A percentile compares a stretch with the other conserved stretches of the same genome.
Evolutionary conservation across 345 rosid species (phyloP).

Genomic region (Salix purpurea): DNA sequence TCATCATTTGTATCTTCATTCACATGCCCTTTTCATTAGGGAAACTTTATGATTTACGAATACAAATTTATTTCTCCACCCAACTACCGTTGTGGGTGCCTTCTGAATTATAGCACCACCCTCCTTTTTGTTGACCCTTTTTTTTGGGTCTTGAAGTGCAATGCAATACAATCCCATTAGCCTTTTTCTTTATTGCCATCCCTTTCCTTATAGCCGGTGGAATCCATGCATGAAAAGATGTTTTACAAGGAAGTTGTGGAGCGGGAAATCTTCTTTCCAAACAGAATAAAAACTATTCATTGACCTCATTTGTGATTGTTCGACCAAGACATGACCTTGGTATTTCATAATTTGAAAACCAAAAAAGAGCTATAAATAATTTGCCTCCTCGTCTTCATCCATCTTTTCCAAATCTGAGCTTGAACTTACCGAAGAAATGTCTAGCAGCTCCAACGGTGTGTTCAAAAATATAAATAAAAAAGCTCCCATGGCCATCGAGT

Average conservation of each 20-base stretch:
- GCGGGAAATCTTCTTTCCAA: background rate
- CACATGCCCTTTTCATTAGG: background rate
- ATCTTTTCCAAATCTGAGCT: background rate
- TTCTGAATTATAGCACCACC: background rate
- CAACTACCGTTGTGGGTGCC: background rate
- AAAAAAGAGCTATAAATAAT: background rate
- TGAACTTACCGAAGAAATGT: background rate
- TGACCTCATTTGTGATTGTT: background rate
- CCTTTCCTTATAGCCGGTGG: too few species aligned
- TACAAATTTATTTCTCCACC: background rate
- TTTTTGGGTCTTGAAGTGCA: background rate
- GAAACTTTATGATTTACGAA: background rate
- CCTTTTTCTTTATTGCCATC: too few species aligned
- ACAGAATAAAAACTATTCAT: background rate
- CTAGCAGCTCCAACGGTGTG: too few species aligned
- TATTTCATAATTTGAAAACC: background rate
- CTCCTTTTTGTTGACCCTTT: background rate
- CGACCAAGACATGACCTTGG: background rate
- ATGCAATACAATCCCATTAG: too few species aligned
- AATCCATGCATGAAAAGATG: too few species aligned
- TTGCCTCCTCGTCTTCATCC: background rate
- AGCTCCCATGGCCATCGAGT: background rate
- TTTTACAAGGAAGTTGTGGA: background rate
- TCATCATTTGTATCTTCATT: constrained; percentile 7
- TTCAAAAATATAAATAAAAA: background rate